Conservation (phyloP, 169 alveolate species). For the Amoebophrya sp. region DNA sequence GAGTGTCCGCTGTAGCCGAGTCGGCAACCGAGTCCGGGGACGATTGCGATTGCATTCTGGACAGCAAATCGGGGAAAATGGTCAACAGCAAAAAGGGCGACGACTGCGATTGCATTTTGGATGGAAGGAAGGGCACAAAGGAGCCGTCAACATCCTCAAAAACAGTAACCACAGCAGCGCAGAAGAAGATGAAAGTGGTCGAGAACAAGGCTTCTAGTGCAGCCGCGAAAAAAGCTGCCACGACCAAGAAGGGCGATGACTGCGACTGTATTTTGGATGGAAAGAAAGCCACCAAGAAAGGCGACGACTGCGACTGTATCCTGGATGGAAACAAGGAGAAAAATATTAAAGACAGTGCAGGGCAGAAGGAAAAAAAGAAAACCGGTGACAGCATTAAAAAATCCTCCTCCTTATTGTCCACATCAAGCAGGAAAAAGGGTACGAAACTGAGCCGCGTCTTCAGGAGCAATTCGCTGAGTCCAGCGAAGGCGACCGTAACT, state of each 20-base stretch:
- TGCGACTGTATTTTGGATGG: not conserved
- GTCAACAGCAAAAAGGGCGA: not conserved
- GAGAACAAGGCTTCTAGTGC: not conserved
- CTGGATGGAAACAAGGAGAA: not conserved
- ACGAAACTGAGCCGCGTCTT: too few relatives aligned
- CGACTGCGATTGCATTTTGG: not conserved
- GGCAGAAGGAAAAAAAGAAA: not conserved
- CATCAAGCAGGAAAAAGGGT: not conserved
- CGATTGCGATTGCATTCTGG: conserved; percentile 20
- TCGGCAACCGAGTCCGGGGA: not conserved
- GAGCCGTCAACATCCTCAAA: not conserved
- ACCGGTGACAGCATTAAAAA: not conserved
- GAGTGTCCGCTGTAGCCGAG: too few relatives aligned
- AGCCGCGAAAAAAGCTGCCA: not conserved
- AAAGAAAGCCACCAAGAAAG: not conserved
- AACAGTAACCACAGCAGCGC: too few relatives aligned
- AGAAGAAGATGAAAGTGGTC: not conserved
- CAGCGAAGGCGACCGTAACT: too few relatives aligned
- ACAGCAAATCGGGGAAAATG: not conserved
- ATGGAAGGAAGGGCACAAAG: not conserved
- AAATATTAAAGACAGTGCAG: not conserved
- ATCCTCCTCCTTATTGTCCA: not conserved
- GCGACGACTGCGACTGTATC: not conserved
- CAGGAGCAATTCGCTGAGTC: too few relatives aligned
- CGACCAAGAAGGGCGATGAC: not conserved